These are phyloP conservation scores for Sideroxylon spinosum DNA, from an alignment of 179 eudicot species.

Conservation along the genomic window DNA sequence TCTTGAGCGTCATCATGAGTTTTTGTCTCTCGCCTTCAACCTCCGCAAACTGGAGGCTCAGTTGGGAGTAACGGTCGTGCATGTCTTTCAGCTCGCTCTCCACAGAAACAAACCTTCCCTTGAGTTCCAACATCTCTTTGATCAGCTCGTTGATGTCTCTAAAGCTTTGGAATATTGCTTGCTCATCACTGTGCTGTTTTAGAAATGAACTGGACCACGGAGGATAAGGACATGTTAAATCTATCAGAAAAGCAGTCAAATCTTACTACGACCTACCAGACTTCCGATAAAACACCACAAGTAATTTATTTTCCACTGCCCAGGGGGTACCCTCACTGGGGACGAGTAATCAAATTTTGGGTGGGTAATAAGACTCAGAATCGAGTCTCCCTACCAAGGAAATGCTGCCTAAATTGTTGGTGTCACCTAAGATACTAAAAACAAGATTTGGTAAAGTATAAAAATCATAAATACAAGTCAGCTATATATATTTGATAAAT, in stretches of 20 bases:
- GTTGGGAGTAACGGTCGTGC: slow-evolving; percentile 85
- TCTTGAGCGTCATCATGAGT: slow-evolving; percentile 77
- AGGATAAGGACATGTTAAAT: slow-evolving; percentile 7
- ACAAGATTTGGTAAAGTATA: background rate
- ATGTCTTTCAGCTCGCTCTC: slow-evolving; percentile 76
- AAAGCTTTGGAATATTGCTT: slow-evolving; percentile 83
- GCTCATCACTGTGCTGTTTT: slow-evolving; percentile 83
- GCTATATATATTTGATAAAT: too few species aligned
- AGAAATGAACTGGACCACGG: slow-evolving; percentile 62
- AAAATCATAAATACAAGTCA: background rate
- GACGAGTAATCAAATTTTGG: too few species aligned
- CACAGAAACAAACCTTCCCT: slow-evolving; percentile 49
- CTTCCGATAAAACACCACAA: too few species aligned
- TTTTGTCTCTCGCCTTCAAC: slow-evolving; percentile 97
- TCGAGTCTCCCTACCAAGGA: too few species aligned
- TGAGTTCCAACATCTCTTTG: slow-evolving; percentile 75
- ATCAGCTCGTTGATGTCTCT: slow-evolving; percentile 89
- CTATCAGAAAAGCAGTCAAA: background rate
- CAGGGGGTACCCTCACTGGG: too few species aligned
- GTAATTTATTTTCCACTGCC: too few species aligned
- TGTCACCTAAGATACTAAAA: too few species aligned
- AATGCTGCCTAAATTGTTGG: too few species aligned
- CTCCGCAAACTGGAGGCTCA: slow-evolving; percentile 90
- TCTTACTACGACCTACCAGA: background rate
- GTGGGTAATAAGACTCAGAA: too few species aligned